These are phyloP conservation scores for Globisporangium recalcitrans DNA, from an alignment of 352 stramenopile species.

Conservation along the genomic window DNA sequence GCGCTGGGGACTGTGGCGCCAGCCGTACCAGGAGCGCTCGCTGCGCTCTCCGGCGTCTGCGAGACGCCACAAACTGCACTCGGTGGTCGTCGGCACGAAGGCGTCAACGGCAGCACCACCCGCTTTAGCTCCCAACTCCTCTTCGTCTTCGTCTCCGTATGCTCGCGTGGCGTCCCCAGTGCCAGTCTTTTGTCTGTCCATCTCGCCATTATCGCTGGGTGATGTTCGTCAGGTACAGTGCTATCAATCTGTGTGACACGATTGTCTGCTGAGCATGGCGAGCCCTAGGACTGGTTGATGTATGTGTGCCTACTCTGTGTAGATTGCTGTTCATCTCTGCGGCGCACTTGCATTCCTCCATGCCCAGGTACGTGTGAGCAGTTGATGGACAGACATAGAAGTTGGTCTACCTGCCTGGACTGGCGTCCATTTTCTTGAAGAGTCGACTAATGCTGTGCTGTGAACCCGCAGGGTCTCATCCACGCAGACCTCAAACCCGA, in stretches of 20 bases:
- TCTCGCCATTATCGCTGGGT: conserved; percentile 28
- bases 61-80: conserved; percentile 63
- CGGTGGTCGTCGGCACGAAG: conserved; percentile 16
- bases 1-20: conserved; percentile 89
- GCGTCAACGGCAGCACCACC: neutral
- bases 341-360: conserved; percentile 61
- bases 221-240: conserved; percentile 36
- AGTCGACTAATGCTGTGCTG: neutral
- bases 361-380: no score
- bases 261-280: neutral
- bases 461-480: conserved; percentile 35
- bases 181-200: conserved; percentile 18
- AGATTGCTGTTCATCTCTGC: conserved; percentile 62
- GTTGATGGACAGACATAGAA: no score
- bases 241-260: neutral
- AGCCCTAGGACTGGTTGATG: neutral
- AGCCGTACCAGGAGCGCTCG: conserved; percentile 71
- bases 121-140: no score
- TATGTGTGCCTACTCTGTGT: neutral
- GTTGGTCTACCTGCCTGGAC: neutral
- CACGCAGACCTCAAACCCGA: conserved; percentile 78
- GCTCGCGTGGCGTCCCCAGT: neutral
- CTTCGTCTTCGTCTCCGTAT: neutral
- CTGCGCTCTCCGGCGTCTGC: conserved; percentile 22
- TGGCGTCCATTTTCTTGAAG: no score